A percentile compares a stretch with the other conserved stretches of the same genome.
These are phyloP conservation scores for Lophiotrema nucula DNA, from an alignment of 495 filamentous ascomycete genomes.

Conservation along the genomic window DNA sequence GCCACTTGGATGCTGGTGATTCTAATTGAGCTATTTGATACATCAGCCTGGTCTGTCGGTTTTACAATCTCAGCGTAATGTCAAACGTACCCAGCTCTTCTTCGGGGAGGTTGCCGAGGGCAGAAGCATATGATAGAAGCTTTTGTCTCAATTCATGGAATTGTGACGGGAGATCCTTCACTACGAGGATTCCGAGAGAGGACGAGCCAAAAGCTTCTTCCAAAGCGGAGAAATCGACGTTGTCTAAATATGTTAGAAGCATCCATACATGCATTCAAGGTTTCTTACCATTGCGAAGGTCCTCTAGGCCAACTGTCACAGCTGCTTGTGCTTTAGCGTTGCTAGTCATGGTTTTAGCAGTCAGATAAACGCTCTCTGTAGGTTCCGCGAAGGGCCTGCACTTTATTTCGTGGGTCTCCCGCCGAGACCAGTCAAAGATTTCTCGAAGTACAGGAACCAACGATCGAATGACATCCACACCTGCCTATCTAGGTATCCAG, in stretches of 20 bases:
- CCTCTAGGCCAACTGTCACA: slow-evolving; percentile 56
- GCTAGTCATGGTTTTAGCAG: not conserved
- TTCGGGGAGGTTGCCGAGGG: slow-evolving; percentile 77
- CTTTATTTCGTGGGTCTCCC: no score
- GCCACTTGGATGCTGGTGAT: slow-evolving; percentile 59
- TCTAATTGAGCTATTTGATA: slow-evolving; percentile 56
- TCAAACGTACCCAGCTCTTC: slow-evolving; percentile 64
- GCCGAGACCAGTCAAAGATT: no score
- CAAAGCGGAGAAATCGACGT: slow-evolving; percentile 69
- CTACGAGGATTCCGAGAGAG: slow-evolving; percentile 89
- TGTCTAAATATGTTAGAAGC: slow-evolving; percentile 37
- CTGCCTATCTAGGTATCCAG: no score
- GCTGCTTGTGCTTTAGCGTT: slow-evolving; percentile 29
- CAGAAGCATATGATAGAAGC: slow-evolving; percentile 82
- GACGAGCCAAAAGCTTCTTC: slow-evolving; percentile 86
- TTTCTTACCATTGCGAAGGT: slow-evolving; percentile 46
- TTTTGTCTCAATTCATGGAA: slow-evolving; percentile 68
- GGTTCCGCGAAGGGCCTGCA: no score
- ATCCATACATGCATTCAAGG: no score
- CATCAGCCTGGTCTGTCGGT: not conserved
- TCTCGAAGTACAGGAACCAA: no score
- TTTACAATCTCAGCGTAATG: not conserved
- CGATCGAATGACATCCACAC: no score
- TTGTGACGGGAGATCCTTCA: slow-evolving; percentile 72
- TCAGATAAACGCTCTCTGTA: no score